These are phyloP conservation scores for Starmerella potacharoeniae DNA, from an alignment of 805 yeast genomes.

Conservation along the genomic window DNA sequence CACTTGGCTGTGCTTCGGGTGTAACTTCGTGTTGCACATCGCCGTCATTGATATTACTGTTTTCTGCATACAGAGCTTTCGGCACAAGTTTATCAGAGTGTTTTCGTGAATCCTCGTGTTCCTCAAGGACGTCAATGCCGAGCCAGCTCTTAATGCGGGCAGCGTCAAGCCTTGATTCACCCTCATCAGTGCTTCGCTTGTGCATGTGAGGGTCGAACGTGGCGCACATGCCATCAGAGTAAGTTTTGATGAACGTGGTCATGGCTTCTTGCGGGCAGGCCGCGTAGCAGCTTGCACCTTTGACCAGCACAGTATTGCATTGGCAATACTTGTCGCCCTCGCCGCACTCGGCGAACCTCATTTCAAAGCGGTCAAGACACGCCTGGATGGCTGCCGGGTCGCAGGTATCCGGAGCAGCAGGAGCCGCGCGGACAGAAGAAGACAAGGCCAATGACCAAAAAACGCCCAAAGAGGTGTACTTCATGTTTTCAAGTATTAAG, in stretches of 20 bases:
- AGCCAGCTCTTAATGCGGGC: neutral
- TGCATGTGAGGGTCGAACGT: slow-evolving; percentile 14
- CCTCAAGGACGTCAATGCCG: neutral
- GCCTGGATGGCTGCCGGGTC: slow-evolving; percentile 12
- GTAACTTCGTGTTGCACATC: neutral
- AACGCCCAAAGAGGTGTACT: neutral
- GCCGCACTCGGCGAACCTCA: slow-evolving; percentile 13
- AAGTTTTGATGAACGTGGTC: slow-evolving; percentile 16
- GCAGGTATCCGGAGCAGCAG: slow-evolving; percentile 16
- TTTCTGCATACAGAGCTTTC: too few relatives aligned
- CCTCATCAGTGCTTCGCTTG: neutral
- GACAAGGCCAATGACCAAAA: neutral
- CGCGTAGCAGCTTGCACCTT: slow-evolving; percentile 21
- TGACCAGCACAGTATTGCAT: slow-evolving; percentile 13
- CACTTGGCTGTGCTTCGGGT: too few relatives aligned
- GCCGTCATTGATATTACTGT: neutral
- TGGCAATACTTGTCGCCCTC: slow-evolving; percentile 16
- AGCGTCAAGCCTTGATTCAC: neutral
- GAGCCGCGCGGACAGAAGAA: neutral
- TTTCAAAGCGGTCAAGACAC: slow-evolving; percentile 16
- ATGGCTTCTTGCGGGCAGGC: slow-evolving; percentile 20
- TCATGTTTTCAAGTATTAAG: neutral
- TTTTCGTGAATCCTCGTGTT: neutral
- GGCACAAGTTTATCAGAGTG: too few relatives aligned
- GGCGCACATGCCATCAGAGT: slow-evolving; percentile 16